Conservation (phyloP, 2,329 filamentous ascomycete species). For the Phaeosphaeriaceae sp. region DNA sequence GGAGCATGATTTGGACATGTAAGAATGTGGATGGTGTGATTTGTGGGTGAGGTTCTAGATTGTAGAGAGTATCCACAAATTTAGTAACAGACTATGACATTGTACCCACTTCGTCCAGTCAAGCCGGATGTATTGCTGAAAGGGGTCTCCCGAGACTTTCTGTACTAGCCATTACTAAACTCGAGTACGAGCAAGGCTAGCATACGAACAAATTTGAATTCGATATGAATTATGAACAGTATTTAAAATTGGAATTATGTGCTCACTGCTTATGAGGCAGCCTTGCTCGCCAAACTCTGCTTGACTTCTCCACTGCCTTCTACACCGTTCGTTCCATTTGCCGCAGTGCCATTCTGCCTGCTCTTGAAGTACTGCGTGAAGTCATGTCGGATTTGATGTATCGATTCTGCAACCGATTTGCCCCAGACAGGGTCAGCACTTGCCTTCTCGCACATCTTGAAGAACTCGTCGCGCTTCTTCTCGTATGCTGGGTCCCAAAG, state of each 20-base stretch:
- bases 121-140: not conserved
- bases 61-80: not conserved
- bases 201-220: not conserved
- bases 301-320: slow-evolving; percentile 2
- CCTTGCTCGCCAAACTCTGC: slow-evolving; percentile 3
- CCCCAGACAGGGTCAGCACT: slow-evolving; percentile 38
- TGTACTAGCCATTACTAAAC: no score
- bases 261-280: not conserved
- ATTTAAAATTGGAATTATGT: not conserved
- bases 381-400: slow-evolving; percentile 41
- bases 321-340: slow-evolving; percentile 6
- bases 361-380: slow-evolving; percentile 48
- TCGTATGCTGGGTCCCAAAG: slow-evolving; percentile 39
- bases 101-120: not conserved
- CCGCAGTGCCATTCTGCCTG: slow-evolving; percentile 17
- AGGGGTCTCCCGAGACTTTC: no score
- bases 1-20: not conserved
- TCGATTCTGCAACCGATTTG: slow-evolving; percentile 32
- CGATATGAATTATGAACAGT: not conserved
- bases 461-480: slow-evolving; percentile 43
- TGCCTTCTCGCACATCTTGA: slow-evolving; percentile 40
- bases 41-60: not conserved
- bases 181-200: no score
- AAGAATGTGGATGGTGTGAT: not conserved
- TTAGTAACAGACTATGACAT: not conserved